A percentile compares a stretch with the other conserved stretches of the same genome.
phyloP scores from a whole-genome alignment of 2,329 filamentous ascomycete species.

The Fusarium pseudocircinatum region DNA sequence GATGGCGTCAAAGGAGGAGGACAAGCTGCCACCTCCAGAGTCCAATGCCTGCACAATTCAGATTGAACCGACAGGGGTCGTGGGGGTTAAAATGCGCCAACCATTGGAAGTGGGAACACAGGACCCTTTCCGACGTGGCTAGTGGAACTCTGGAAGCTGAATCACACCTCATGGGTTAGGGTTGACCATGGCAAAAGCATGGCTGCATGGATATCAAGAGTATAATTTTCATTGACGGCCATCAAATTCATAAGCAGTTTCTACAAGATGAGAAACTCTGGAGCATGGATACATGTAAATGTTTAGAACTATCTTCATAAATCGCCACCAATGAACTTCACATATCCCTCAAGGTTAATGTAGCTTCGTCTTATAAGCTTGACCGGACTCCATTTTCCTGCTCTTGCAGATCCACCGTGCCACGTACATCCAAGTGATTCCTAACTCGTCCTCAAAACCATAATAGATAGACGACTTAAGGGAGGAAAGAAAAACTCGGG shows the following conservation, averaged over 20 bases:
- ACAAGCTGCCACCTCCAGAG: conserved; percentile 1
- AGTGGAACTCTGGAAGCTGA: conserved; percentile 24
- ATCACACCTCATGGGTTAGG: conserved; percentile 32
- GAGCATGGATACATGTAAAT: background rate
- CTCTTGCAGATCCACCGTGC: conserved; percentile 7
- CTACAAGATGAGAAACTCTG: background rate
- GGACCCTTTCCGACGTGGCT: conserved; percentile 7
- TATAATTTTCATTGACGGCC: background rate
- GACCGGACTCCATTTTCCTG: background rate
- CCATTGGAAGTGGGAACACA: conserved; percentile 25
- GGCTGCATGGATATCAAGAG: background rate
- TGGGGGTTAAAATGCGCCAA: conserved; percentile 15
- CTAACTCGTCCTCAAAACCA: background rate
- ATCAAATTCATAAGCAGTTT: background rate
- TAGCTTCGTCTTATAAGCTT: background rate
- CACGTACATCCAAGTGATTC: conserved; percentile 17
- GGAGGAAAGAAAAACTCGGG: background rate
- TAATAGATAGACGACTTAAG: background rate
- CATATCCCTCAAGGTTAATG: background rate
- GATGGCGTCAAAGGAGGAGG: conserved; percentile 39
- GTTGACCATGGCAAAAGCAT: conserved; percentile 12
- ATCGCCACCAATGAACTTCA: background rate
- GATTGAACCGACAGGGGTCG: conserved; percentile 30
- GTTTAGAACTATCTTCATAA: background rate
- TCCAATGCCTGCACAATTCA: background rate